Percentiles rank a stretch among this genome's conserved stretches.
Conservation (phyloP, 441 rosid species). For the Gossypium schwendimanii region DNA sequence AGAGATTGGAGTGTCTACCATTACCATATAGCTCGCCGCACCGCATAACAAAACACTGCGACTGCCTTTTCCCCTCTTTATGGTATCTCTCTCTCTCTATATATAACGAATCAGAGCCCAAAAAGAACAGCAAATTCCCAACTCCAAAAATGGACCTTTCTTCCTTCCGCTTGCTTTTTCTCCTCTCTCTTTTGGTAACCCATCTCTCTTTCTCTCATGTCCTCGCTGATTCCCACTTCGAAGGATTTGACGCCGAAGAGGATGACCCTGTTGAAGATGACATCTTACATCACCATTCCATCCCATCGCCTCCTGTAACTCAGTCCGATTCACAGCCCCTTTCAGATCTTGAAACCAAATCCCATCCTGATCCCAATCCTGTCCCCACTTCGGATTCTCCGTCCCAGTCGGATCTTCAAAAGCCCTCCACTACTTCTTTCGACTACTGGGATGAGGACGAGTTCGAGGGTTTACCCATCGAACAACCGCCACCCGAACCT, state of each 20-base stretch:
- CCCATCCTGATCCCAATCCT: constrained; percentile 16
- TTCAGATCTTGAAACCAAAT: constrained; percentile 21
- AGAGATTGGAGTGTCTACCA: background rate
- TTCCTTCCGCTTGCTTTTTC: constrained; percentile 16
- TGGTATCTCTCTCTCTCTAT: background rate
- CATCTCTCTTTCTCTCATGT: constrained; percentile 15
- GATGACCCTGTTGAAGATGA: constrained; percentile 45
- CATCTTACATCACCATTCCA: constrained; percentile 36
- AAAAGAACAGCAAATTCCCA: background rate
- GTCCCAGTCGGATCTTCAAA: constrained; percentile 21
- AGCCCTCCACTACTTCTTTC: constrained; percentile 36
- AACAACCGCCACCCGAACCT: constrained; percentile 23
- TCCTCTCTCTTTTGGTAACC: constrained; percentile 25
- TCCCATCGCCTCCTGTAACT: constrained; percentile 52
- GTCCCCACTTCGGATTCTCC: constrained; percentile 22
- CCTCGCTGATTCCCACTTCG: constrained; percentile 57
- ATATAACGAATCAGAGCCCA: background rate
- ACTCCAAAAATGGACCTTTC: constrained; percentile 10
- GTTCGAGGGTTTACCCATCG: constrained; percentile 70
- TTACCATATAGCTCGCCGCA: background rate
- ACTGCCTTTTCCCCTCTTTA: background rate
- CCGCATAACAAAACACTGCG: too few relatives aligned
- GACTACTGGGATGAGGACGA: constrained; percentile 94
- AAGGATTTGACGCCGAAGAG: constrained; percentile 82
- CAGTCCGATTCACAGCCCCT: constrained; percentile 37